Conservation (phyloP, 2,329 filamentous ascomycete species). For the Acrocalymma vagum region DNA sequence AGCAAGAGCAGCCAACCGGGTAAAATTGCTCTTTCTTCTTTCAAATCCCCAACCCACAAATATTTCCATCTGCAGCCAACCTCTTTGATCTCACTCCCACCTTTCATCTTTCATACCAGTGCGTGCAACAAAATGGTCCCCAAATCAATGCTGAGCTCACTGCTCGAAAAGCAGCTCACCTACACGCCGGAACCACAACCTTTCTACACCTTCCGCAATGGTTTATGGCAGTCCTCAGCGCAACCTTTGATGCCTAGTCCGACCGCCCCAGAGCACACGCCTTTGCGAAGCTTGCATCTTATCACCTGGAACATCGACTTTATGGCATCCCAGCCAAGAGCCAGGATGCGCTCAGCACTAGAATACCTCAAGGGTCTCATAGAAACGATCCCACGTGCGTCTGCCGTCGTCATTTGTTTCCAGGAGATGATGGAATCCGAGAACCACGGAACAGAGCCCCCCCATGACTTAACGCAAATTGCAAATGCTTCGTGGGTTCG, state of each 20-base stretch:
- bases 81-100: no score
- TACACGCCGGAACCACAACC: constrained; percentile 9
- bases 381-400: constrained; percentile 14
- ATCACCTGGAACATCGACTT: constrained; percentile 60
- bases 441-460: constrained; percentile 30
- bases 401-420: constrained; percentile 56
- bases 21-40: no score
- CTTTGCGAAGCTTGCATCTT: constrained; percentile 8
- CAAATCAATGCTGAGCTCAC: constrained; percentile 12
- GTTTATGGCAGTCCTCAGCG: constrained; percentile 4
- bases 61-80: no score
- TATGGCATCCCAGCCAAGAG: constrained; percentile 44
- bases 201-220: constrained; percentile 14
- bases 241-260: neutral
- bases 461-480: constrained; percentile 19
- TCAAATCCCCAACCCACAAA: no score
- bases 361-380: constrained; percentile 44
- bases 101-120: no score
- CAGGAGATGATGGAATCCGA: constrained; percentile 58
- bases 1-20: no score
- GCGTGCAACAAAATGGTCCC: constrained; percentile 20
- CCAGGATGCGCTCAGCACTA: constrained; percentile 53
- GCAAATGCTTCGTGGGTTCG: constrained; percentile 53
- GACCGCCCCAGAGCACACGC: neutral
- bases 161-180: constrained; percentile 20